These are phyloP conservation scores for Juglanconis sp. DNA, from an alignment of 2,329 filamentous ascomycete genomes.

Conservation along the genomic window DNA sequence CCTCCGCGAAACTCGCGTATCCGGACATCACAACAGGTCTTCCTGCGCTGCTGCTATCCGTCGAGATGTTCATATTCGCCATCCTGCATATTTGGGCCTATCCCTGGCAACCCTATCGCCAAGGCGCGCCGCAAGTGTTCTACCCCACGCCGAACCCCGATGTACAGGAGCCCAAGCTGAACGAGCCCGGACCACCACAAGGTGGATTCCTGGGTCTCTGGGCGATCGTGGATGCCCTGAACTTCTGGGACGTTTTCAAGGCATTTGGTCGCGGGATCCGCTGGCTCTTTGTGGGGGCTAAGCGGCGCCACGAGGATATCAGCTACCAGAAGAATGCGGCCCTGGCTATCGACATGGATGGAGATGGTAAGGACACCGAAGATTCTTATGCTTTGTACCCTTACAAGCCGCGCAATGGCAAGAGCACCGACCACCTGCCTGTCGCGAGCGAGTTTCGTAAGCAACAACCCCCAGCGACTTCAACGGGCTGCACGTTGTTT, in stretches of 20 bases:
- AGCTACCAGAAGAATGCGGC: constrained; percentile 44
- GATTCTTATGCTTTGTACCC: constrained; percentile 25
- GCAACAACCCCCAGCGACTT: constrained; percentile 15
- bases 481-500: constrained; percentile 9
- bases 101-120: constrained; percentile 67
- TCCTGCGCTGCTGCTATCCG: constrained; percentile 71
- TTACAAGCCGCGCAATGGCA: constrained; percentile 28
- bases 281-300: constrained; percentile 76
- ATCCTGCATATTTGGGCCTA: constrained; percentile 81
- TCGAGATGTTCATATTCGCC: constrained; percentile 82
- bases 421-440: constrained; percentile 37
- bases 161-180: constrained; percentile 38
- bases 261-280: constrained; percentile 72
- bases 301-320: constrained; percentile 51
- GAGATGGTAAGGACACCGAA: constrained; percentile 34
- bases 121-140: constrained; percentile 40
- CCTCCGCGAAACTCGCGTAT: constrained; percentile 60
- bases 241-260: constrained; percentile 80
- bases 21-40: constrained; percentile 80
- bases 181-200: constrained; percentile 47
- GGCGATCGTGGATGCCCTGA: constrained; percentile 70
- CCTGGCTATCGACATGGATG: constrained; percentile 17
- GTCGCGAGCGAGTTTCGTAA: constrained; percentile 37
- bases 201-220: constrained; percentile 63
- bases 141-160: constrained; percentile 45